Percentiles rank a stretch among this genome's conserved stretches.
Conservation (phyloP, 148 eudicot species). For the Rhododendron henanense region DNA sequence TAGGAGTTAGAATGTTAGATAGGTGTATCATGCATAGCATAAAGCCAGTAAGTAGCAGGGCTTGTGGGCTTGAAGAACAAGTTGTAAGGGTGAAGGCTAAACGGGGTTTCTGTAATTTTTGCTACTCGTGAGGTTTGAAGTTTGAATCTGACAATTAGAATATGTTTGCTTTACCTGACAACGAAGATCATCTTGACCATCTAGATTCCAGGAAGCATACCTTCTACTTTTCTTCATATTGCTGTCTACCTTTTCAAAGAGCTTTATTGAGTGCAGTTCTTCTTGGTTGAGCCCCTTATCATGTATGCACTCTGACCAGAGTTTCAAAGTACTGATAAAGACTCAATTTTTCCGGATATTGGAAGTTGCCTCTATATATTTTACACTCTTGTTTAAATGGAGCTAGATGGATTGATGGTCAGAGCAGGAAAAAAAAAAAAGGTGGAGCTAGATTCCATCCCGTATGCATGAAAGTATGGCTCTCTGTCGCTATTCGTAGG, state of each 20-base stretch:
- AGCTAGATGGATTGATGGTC: not conserved
- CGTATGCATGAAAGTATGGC: not conserved
- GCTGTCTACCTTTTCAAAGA: not conserved
- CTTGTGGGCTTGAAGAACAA: not conserved
- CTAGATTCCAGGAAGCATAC: not conserved
- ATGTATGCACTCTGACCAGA: not conserved
- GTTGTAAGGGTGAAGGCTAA: not conserved
- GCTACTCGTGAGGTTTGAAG: not conserved
- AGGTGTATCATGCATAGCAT: not conserved
- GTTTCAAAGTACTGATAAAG: not conserved
- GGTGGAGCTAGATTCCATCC: not conserved
- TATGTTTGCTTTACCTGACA: not conserved
- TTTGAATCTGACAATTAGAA: not conserved
- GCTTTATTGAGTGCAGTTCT: slow-evolving; percentile 4
- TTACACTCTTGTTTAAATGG: not conserved
- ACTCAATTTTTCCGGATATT: not conserved
- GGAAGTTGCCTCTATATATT: not conserved
- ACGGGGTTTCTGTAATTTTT: not conserved
- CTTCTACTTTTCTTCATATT: not conserved
- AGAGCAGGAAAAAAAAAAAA: not conserved
- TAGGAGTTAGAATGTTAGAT: not conserved
- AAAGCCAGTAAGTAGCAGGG: not conserved
- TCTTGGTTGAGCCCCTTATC: not conserved
- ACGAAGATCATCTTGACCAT: not conserved
- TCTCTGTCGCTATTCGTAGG: not conserved